These are phyloP conservation scores for Hypomyces rosellus DNA, from an alignment of 2,329 filamentous ascomycete species.

Conservation along the genomic window DNA sequence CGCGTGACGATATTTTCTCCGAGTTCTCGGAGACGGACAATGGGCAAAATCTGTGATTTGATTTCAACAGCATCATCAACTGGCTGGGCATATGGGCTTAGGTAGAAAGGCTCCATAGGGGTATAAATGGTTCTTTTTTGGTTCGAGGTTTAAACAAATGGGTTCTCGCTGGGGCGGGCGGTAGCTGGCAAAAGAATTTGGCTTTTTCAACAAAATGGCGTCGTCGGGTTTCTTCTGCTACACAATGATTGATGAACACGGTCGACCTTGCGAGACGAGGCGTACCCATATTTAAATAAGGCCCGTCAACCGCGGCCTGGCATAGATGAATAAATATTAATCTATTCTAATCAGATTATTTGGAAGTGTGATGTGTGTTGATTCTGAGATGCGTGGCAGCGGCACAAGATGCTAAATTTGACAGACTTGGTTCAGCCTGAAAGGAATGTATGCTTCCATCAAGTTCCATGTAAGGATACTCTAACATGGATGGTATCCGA, in stretches of 20 bases:
- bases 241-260: slow-evolving; percentile 23
- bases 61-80: slow-evolving; percentile 41
- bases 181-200: slow-evolving; percentile 28
- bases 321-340: slow-evolving; percentile 18
- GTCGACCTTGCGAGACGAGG: slow-evolving; percentile 1
- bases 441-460: too few relatives aligned
- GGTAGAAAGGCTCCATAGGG: slow-evolving; percentile 22
- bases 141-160: slow-evolving; percentile 9
- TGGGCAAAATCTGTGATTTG: slow-evolving; percentile 28
- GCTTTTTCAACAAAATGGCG: slow-evolving; percentile 37
- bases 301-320: slow-evolving; percentile 40
- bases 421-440: too few relatives aligned
- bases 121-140: slow-evolving; percentile 20
- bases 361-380: too few relatives aligned
- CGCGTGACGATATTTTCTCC: slow-evolving; percentile 29
- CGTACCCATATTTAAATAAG: slow-evolving; percentile 10
- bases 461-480: too few relatives aligned
- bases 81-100: slow-evolving; percentile 33
- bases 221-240: slow-evolving; percentile 28
- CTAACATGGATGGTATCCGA: too few relatives aligned
- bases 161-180: slow-evolving; percentile 22
- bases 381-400: too few relatives aligned
- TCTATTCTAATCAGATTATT: too few relatives aligned
- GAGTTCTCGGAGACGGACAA: slow-evolving; percentile 25
- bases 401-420: too few relatives aligned